phyloP scores from a whole-genome alignment of 768 basidiomycete species.

The Russula virescens region DNA sequence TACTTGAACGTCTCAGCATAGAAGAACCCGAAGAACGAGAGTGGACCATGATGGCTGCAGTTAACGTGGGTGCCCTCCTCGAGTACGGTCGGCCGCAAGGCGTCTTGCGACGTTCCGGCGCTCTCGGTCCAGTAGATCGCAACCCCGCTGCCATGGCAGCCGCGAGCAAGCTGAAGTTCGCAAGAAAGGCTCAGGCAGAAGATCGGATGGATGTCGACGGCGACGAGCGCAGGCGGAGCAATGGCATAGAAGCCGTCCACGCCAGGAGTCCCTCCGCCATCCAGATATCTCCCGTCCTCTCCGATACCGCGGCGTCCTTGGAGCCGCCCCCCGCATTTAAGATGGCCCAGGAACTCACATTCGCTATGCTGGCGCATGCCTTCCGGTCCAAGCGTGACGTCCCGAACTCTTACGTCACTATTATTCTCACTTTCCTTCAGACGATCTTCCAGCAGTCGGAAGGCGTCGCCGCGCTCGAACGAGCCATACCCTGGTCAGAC shows the following conservation, averaged over 20 bases:
- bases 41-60: conserved; percentile 95
- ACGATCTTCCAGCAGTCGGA: conserved; percentile 63
- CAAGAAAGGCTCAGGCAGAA: conserved; percentile 31
- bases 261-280: conserved; percentile 24
- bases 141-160: conserved; percentile 32
- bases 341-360: conserved; percentile 73
- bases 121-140: conserved; percentile 32
- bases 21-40: conserved; percentile 78
- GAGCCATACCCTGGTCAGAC: conserved; percentile 78
- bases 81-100: conserved; percentile 82
- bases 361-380: conserved; percentile 66
- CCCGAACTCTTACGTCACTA: conserved; percentile 82
- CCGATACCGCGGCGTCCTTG: conserved; percentile 27
- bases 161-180: conserved; percentile 36
- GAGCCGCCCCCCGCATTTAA: conserved; percentile 57
- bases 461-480: conserved; percentile 60
- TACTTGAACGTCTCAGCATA: conserved; percentile 80
- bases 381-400: conserved; percentile 60
- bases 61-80: conserved; percentile 75
- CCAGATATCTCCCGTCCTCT: conserved; percentile 33
- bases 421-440: conserved; percentile 83
- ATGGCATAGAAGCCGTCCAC: conserved; percentile 27
- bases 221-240: conserved; percentile 32
- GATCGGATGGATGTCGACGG: conserved; percentile 63
- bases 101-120: conserved; percentile 59